Conservation (phyloP, 805 yeast species). For the Lachancea dasiensis region DNA sequence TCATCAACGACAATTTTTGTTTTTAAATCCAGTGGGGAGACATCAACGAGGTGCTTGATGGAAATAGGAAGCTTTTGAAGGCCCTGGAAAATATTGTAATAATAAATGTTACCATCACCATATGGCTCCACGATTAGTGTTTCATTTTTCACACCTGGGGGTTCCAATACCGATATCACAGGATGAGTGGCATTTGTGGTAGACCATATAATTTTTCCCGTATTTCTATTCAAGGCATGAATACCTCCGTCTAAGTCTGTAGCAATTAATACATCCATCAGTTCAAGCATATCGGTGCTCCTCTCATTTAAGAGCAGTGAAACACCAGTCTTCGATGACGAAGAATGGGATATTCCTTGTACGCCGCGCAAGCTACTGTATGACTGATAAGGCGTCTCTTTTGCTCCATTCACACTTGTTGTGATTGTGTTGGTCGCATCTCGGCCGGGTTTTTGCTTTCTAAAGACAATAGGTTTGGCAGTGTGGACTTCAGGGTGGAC, state of each 20-base stretch:
- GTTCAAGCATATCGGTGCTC: constrained; percentile 13
- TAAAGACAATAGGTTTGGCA: constrained; percentile 7
- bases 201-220: constrained; percentile 76
- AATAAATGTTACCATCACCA: constrained; percentile 77
- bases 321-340: constrained; percentile 28
- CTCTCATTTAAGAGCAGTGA: constrained; percentile 7
- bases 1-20: constrained; percentile 41
- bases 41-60: constrained; percentile 66
- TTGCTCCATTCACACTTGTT: not conserved
- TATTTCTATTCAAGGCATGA: constrained; percentile 69
- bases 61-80: constrained; percentile 76
- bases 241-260: constrained; percentile 84
- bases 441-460: not conserved
- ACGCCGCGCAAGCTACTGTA: not conserved
- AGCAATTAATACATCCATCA: constrained; percentile 57
- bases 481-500: constrained; percentile 4
- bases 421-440: not conserved
- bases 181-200: constrained; percentile 43
- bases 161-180: constrained; percentile 20
- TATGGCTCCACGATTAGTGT: constrained; percentile 90
- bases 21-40: constrained; percentile 76
- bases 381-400: no score
- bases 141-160: constrained; percentile 20
- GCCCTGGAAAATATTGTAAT: constrained; percentile 69
- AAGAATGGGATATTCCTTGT: not conserved